phyloP scores from a whole-genome alignment of 306 rosid species.

The Acacia melanoxylon region DNA sequence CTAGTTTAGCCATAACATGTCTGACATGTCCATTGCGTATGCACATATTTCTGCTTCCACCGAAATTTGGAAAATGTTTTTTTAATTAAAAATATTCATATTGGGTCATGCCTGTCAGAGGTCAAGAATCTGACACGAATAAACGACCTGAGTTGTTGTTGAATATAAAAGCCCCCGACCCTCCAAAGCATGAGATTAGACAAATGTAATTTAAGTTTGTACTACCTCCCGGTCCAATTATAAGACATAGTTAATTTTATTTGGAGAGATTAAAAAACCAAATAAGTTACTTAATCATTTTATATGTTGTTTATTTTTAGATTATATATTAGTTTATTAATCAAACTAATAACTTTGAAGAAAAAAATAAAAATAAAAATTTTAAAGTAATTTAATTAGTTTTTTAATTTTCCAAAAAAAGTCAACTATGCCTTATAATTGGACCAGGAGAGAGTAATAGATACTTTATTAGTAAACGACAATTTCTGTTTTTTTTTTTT shows the following conservation, averaged over 20 bases:
- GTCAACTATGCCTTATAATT: too few species aligned
- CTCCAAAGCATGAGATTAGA: background rate
- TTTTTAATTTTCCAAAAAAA: too few species aligned
- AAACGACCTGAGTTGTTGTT: slow-evolving; percentile 3
- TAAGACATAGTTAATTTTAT: too few species aligned
- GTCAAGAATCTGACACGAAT: slow-evolving; percentile 5
- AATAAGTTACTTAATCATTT: too few species aligned
- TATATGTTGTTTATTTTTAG: too few species aligned
- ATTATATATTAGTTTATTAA: too few species aligned
- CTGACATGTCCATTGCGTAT: background rate
- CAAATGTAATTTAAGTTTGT: background rate
- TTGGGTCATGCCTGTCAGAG: background rate
- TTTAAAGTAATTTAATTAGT: too few species aligned
- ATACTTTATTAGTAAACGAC: slow-evolving; percentile 30
- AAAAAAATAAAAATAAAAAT: too few species aligned
- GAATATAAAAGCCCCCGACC: background rate
- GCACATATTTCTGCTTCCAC: background rate
- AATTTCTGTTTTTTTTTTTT: background rate
- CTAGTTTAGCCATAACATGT: background rate
- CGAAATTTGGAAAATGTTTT: background rate
- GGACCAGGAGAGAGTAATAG: too few species aligned
- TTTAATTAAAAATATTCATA: background rate
- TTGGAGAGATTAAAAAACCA: too few species aligned
- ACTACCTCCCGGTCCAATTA: too few species aligned
- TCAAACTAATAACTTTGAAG: too few species aligned